Conservation (phyloP, 2,329 filamentous ascomycete species). For the Penicillium sp. region DNA sequence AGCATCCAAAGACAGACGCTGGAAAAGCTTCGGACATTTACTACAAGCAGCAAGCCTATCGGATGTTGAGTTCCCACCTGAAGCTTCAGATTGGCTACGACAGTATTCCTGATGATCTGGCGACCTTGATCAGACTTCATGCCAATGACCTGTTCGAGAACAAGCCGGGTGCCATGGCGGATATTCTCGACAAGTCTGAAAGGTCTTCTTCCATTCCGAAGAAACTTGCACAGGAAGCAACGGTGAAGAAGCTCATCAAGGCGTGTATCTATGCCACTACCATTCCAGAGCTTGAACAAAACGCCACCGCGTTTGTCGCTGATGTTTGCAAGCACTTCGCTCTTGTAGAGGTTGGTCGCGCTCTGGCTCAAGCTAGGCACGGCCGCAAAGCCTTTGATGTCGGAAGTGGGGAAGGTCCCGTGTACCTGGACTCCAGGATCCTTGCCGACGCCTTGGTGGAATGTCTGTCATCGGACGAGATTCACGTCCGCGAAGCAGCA, state of each 20-base stretch:
- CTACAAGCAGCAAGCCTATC: conserved; percentile 91
- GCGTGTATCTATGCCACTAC: conserved; percentile 82
- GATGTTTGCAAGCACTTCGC: conserved; percentile 88
- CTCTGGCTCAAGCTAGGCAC: conserved; percentile 77
- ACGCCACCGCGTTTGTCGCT: conserved; percentile 69
- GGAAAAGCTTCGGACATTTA: conserved; percentile 67
- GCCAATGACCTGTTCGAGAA: conserved; percentile 76
- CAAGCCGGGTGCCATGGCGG: conserved; percentile 67
- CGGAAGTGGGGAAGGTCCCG: conserved; percentile 76
- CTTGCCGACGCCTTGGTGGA: conserved; percentile 88
- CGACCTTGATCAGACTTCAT: conserved; percentile 77
- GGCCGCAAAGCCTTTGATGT: conserved; percentile 76
- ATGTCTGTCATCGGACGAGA: conserved; percentile 79
- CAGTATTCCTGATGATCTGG: conserved; percentile 81
- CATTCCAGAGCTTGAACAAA: conserved; percentile 71
- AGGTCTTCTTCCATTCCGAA: conserved; percentile 80
- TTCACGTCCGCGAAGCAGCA: conserved; percentile 75
- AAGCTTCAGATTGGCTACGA: conserved; percentile 89
- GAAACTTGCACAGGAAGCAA: conserved; percentile 76
- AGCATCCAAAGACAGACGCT: conserved; percentile 62
- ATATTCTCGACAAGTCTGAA: conserved; percentile 69
- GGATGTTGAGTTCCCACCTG: conserved; percentile 80
- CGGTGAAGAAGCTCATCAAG: conserved; percentile 81
- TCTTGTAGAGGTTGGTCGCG: conserved; percentile 79
- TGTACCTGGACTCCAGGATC: conserved; percentile 80